A percentile compares a stretch with the other conserved stretches of the same genome.
phyloP scores from a whole-genome alignment of 108 stramenopile species.

The Aurantiochytrium sp. region DNA sequence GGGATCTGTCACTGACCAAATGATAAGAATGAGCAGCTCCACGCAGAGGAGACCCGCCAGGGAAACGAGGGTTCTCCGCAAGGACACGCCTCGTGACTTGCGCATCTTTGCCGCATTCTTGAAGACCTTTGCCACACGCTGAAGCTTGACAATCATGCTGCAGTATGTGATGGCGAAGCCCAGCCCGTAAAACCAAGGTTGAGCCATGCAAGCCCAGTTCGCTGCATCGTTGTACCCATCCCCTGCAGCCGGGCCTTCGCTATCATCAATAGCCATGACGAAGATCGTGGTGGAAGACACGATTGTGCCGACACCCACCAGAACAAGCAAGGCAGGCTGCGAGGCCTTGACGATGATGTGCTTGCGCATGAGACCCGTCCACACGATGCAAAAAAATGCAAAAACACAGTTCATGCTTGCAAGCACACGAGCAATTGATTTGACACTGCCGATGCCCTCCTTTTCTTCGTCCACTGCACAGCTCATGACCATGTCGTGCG shows the following conservation, averaged over 20 bases:
- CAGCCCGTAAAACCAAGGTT: background rate
- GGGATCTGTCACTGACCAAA: background rate
- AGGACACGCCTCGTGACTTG: background rate
- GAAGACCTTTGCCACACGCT: background rate
- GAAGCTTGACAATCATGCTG: background rate
- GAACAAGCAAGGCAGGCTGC: slow-evolving; percentile 29
- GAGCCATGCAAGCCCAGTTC: background rate
- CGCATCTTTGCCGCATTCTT: background rate
- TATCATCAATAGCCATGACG: slow-evolving; percentile 32
- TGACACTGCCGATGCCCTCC: background rate
- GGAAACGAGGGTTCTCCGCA: background rate
- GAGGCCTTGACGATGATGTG: slow-evolving; percentile 25
- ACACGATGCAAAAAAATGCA: slow-evolving; percentile 18
- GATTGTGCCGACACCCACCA: slow-evolving; percentile 23
- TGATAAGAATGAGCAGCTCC: background rate
- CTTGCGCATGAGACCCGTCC: background rate
- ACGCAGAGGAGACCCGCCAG: background rate
- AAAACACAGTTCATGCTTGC: background rate
- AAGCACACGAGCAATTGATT: background rate
- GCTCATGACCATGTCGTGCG: background rate
- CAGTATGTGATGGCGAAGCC: background rate
- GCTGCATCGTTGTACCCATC: background rate
- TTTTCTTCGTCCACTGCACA: background rate
- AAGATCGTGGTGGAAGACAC: slow-evolving; percentile 32
- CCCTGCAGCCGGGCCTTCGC: background rate